phyloP scores from a whole-genome alignment of 2,329 filamentous ascomycete genomes.

The Fusarium sublunatum region DNA sequence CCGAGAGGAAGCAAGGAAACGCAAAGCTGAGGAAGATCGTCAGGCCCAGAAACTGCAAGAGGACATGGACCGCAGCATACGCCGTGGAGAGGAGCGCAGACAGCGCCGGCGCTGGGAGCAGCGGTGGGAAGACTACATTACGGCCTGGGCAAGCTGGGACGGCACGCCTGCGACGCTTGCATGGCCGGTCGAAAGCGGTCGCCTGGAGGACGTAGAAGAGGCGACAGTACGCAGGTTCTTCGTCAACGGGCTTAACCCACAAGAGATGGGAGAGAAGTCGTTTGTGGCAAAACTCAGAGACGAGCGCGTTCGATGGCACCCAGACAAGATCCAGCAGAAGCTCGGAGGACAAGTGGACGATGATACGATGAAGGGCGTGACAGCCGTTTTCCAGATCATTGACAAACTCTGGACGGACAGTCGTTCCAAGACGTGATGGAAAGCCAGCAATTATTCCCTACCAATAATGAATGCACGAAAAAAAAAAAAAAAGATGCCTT shows the following conservation, averaged over 20 bases:
- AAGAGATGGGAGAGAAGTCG: constrained; percentile 58
- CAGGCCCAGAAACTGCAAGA: constrained; percentile 64
- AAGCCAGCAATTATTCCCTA: not conserved
- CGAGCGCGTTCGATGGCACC: constrained; percentile 95
- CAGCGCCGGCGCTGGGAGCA: constrained; percentile 64
- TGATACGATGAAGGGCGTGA: constrained; percentile 80
- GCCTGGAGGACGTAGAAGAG: constrained; percentile 64
- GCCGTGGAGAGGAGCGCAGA: constrained; percentile 72
- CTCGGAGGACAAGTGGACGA: constrained; percentile 79
- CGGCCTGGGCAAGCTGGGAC: constrained; percentile 70
- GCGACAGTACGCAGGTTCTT: constrained; percentile 77
- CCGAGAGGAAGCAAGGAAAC: constrained; percentile 64
- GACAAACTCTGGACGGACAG: constrained; percentile 81
- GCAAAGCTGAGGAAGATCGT: constrained; percentile 63
- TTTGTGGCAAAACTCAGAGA: constrained; percentile 72
- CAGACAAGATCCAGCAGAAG: constrained; percentile 95
- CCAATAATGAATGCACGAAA: not conserved
- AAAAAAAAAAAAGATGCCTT: not conserved
- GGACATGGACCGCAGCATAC: constrained; percentile 76
- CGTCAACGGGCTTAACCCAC: constrained; percentile 58
- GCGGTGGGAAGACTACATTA: constrained; percentile 73
- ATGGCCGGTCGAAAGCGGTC: constrained; percentile 78
- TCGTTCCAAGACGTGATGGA: constrained; percentile 50
- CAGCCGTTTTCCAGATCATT: constrained; percentile 90
- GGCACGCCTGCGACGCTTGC: constrained; percentile 58